Base-by-base conservation (phyloP, 345 rosid species). In the Schrenkiella parvula region DNA sequence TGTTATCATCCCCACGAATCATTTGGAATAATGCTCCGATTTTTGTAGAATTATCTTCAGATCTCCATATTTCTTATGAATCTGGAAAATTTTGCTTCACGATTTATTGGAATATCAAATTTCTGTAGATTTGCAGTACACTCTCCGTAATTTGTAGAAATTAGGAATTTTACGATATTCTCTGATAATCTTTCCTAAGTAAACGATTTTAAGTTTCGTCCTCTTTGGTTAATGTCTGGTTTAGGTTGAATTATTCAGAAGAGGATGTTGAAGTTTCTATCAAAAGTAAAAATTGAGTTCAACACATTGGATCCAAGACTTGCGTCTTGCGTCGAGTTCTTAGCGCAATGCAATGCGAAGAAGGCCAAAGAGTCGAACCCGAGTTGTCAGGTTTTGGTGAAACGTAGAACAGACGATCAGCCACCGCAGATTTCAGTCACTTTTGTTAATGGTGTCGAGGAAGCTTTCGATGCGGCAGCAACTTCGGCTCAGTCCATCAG, bases 321-420 rank as follows among this genome's bases (percentile, higher is more conserved):
- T 29, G 92, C 93, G 4, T 88, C 97, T 6, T 88, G 95, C 70
- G 88, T 89, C 81, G 97, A 95, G 74, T 89, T 89, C 88, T 66
- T 91, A 48, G 95, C 97, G 18, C 99, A 91, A 68, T 95, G 99
- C 85, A 91, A 88, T 70, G 89, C 96, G 8, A 83, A 85, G 37
- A 88, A 89, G 67, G 97, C 96, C 60, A 88, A 89, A 76, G 93
- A 95, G 29, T 95, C 97, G 4, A 95, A 91, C 66, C 91, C 98
- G 0, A 73, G 86, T 5, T 93, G 98, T 76, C 90, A 89, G 71
- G 63, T 93, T 12, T 22, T 79, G 58, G 95, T 91, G 79, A 93
- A 93, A 90, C 96, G 93, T 34, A 85, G 96, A 53, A 89, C 95
- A 4, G 96, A 93, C 38, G 95, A 89, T 38, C 89, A 84, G 37